Evolutionary conservation across 768 basidiomycete genomes (phyloP).

Genomic region (Podaxis sp.): DNA sequence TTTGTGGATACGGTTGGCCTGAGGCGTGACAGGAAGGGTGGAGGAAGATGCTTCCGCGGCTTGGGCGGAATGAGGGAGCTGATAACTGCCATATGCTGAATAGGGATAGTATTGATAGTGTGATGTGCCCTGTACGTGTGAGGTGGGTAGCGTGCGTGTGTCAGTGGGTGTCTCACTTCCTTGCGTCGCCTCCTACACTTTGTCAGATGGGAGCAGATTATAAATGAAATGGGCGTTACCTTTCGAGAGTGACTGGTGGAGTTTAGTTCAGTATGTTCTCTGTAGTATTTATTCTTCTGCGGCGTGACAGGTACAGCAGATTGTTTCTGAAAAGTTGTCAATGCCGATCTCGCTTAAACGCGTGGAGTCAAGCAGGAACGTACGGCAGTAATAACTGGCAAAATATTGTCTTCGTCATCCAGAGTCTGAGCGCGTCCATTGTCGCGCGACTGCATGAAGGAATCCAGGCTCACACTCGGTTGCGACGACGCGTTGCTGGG

Average conservation of each 20-base stretch:
- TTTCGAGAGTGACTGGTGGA: conserved; percentile 26
- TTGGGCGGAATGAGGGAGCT: conserved; percentile 28
- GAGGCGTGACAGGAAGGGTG: conserved; percentile 49
- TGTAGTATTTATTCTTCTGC: conserved; percentile 60
- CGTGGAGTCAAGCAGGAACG: conserved; percentile 26
- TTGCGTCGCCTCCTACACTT: conserved; percentile 27
- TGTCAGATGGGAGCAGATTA: conserved; percentile 19
- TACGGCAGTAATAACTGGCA: conserved; percentile 2
- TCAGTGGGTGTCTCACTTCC: conserved; percentile 47
- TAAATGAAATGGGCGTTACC: conserved; percentile 22
- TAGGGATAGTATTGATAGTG: conserved; percentile 41
- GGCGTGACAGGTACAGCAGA: conserved; percentile 48
- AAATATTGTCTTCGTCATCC: conserved; percentile 1
- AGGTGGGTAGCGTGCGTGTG: conserved; percentile 31
- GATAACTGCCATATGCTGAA: conserved; percentile 36
- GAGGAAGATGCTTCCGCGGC: conserved; percentile 31
- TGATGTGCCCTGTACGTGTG: conserved; percentile 27
- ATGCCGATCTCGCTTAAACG: conserved; percentile 17
- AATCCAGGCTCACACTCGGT: conserved; percentile 42
- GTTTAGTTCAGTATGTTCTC: conserved; percentile 45
- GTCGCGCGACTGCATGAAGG: conserved; percentile 58
- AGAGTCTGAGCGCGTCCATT: conserved; percentile 34
- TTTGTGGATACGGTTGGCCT: conserved; percentile 35
- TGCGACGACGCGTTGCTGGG: conserved; percentile 47
- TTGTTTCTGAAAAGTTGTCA: conserved; percentile 1